phyloP scores from a whole-genome alignment of 345 rosid species.

The Microcos paniculata region DNA sequence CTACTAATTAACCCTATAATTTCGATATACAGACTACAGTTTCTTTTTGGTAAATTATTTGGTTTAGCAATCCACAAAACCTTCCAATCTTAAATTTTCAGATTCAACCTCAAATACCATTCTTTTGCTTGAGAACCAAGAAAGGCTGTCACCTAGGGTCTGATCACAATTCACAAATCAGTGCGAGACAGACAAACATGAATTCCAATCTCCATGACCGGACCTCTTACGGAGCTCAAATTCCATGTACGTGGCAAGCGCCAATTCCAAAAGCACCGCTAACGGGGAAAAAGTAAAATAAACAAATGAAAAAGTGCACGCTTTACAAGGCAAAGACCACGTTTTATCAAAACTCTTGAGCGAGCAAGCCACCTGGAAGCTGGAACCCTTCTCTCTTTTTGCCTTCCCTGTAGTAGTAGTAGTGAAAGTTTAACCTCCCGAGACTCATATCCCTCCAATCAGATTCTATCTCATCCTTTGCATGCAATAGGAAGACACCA shows the following conservation, averaged over 20 bases:
- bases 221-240: not conserved
- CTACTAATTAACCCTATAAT: no score
- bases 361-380: slow-evolving; percentile 16
- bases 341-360: not conserved
- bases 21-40: no score
- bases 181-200: not conserved
- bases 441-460: slow-evolving; percentile 25
- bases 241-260: not conserved
- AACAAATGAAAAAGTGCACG: slow-evolving; percentile 9
- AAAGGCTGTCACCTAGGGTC: not conserved
- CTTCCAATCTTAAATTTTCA: no score
- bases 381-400: not conserved
- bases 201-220: no score
- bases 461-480: slow-evolving; percentile 37
- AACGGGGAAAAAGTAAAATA: not conserved
- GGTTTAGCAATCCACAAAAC: no score
- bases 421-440: not conserved
- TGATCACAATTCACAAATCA: not conserved
- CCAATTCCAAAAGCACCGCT: slow-evolving; percentile 17
- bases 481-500: slow-evolving; percentile 36
- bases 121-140: not conserved
- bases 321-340: slow-evolving; percentile 14
- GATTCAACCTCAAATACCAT: not conserved
- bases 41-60: no score
- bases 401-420: no score